Base-by-base conservation (phyloP, 768 basidiomycete genomes). In the Mrakia gelida region DNA sequence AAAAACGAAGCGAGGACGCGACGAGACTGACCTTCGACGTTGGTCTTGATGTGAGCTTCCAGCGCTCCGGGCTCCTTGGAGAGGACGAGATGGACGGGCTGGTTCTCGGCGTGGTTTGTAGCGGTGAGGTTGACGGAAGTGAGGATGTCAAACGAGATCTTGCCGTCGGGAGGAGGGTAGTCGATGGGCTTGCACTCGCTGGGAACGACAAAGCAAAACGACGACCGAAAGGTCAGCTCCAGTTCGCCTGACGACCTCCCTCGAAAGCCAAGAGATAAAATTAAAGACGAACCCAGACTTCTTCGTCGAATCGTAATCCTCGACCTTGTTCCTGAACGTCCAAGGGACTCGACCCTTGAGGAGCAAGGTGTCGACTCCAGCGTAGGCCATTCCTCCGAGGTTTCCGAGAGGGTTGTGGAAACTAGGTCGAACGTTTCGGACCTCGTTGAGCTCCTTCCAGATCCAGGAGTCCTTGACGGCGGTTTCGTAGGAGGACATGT, bases 51-150 rank as follows among this genome's bases (percentile, higher is more conserved):
- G 82, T 98, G 96, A 32, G 88, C 86, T 68, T 85, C 85, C 71
- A 89, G 85, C 18, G 86, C 81, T 61, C 88, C 88, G 71, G 89
- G 88, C 11, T 85, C 82, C 43, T 84, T 79, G 23, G 84, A 90
- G 83, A 97, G 89, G 45, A 91, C 88, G 70, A 98, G 86, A 85
- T 99, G 97, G 21, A 93, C 86, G 3, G 91, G 94, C 83, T 98
- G 94, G 83, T 98, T 94, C 83, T 99, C 96, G n/a, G 92, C 91
- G 82, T 98, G 96, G 82, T 96, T 96, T 23, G 96, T 98, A 0
- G 92, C 93, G 10, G 96, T 97, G 63, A 97, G 88, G 3, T 92
- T 88, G 54, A 99, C 88, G 49, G 92, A 92, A 0, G 94, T 98
- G 84, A 98, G 87, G 81, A 99, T 86, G 83, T 98, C 96, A 41